phyloP scores from a whole-genome alignment of 345 rosid genomes.

The Acer campestre region DNA sequence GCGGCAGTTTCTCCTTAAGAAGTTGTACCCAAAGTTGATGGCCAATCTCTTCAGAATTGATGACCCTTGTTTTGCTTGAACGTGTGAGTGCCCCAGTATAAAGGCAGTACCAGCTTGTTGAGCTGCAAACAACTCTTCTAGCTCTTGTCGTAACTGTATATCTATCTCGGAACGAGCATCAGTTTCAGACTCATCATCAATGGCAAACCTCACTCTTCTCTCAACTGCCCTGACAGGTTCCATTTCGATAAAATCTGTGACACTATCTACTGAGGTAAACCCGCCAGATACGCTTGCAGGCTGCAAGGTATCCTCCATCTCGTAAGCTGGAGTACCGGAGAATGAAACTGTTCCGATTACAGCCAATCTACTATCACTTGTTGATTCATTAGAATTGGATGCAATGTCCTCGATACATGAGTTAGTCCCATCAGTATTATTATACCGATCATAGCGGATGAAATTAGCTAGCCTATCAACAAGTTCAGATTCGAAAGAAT shows the following conservation, averaged over 20 bases:
- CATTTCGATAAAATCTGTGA: constrained; percentile 73
- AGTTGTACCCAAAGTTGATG: constrained; percentile 76
- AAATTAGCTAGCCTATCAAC: constrained; percentile 70
- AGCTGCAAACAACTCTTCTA: constrained; percentile 67
- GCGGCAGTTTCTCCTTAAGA: constrained; percentile 87
- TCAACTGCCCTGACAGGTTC: constrained; percentile 33
- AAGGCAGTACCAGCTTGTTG: constrained; percentile 86
- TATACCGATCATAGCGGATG: constrained; percentile 71
- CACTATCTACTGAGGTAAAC: constrained; percentile 65
- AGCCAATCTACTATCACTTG: constrained; percentile 66
- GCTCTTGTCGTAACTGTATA: constrained; percentile 56
- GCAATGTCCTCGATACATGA: constrained; percentile 32
- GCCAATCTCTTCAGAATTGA: constrained; percentile 77
- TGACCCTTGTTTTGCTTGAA: constrained; percentile 93
- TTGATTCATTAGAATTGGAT: constrained; percentile 51
- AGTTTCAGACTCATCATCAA: constrained; percentile 48
- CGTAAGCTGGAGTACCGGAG: constrained; percentile 47
- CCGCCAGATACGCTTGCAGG: constrained; percentile 74
- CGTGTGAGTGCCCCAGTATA: constrained; percentile 92
- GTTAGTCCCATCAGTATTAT: constrained; percentile 30
- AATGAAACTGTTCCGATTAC: constrained; percentile 70
- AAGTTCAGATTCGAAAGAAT: constrained; percentile 83
- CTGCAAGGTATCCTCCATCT: constrained; percentile 60
- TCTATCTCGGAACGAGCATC: constrained; percentile 32
- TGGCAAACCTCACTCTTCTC: constrained; percentile 73